Base-by-base conservation (phyloP, 1,284 basidiomycete genomes). In the Neolentinus lepideus region DNA sequence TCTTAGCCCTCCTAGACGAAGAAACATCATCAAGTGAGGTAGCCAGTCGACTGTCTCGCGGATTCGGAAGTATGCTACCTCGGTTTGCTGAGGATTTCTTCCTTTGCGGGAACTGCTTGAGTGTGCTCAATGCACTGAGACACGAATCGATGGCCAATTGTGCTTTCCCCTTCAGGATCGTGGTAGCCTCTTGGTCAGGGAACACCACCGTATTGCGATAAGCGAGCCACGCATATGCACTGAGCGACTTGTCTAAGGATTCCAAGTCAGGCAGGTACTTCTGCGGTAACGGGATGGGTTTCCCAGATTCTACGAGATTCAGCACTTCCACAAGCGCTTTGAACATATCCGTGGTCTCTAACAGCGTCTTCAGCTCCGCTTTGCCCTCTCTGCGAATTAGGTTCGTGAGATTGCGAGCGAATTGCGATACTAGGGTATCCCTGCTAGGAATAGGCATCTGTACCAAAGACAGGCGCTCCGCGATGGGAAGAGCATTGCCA, bases 171-270 rank as follows among this genome's bases (percentile, higher is more conserved):
- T 93, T 93, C 54, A 89, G 64, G 46, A 67, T 69, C 3, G 71
- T 64, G 1, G 83, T 86, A 43, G 76, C 70, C 10, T 73, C 68
- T 29, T 78, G 72, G 33, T 89, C 79, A 16, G 80, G 74, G 67
- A 92, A 98, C 11, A 84, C 78, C 50, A 94, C 75, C 0, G 84
- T 80, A 52, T 85, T 79, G n/a, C 95, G 84, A 69, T 84, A 88
- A 22, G 79, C 78, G 57, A 97, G 77, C 96, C 96, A 99, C 54
- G 93, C 75, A 69, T 98, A 98, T 19, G 90, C 63, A 16, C 90
- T 84, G 25, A 95, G 67, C n/a, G 83, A 72, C 62, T 90, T 88
- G 71, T 98, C 95, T 55, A 94, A 71, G 2, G 79, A 77, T 70
- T 98, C 96, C 35, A 98, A 75, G n/a, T 60, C 26, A 11, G 43